These are phyloP conservation scores for Aspergillus neoniger DNA, from an alignment of 2,329 filamentous ascomycete genomes.

Conservation along the genomic window DNA sequence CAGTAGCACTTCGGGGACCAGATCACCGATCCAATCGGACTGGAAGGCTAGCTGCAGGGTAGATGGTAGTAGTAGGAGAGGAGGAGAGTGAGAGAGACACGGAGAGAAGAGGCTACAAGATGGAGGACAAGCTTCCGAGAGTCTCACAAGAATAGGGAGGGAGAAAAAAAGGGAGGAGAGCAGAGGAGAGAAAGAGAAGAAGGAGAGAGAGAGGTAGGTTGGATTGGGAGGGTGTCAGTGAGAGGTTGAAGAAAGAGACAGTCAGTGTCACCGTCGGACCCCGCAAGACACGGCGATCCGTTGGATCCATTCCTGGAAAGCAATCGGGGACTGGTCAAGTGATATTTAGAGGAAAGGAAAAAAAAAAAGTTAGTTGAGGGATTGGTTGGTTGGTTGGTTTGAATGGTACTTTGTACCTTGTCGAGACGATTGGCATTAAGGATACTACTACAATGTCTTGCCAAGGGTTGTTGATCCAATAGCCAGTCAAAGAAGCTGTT, in stretches of 20 bases:
- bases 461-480: too few relatives aligned
- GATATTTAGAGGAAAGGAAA: too few relatives aligned
- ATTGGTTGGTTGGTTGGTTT: too few relatives aligned
- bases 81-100: not conserved
- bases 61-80: not conserved
- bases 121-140: not conserved
- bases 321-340: not conserved
- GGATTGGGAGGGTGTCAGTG: not conserved
- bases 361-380: too few relatives aligned
- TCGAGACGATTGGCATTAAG: too few relatives aligned
- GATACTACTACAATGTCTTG: too few relatives aligned
- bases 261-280: not conserved
- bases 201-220: not conserved
- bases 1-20: not conserved
- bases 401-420: too few relatives aligned
- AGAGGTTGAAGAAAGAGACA: not conserved
- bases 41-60: slow-evolving; percentile 12
- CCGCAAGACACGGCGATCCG: not conserved
- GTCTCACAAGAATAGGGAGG: not conserved
- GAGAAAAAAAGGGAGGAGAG: not conserved
- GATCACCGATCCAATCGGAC: slow-evolving; percentile 4
- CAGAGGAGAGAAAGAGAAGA: not conserved
- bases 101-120: slow-evolving; percentile 4
- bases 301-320: not conserved
- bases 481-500: too few relatives aligned